Base-by-base conservation (phyloP, 352 stramenopile species). In the Pythium myriotylum region DNA sequence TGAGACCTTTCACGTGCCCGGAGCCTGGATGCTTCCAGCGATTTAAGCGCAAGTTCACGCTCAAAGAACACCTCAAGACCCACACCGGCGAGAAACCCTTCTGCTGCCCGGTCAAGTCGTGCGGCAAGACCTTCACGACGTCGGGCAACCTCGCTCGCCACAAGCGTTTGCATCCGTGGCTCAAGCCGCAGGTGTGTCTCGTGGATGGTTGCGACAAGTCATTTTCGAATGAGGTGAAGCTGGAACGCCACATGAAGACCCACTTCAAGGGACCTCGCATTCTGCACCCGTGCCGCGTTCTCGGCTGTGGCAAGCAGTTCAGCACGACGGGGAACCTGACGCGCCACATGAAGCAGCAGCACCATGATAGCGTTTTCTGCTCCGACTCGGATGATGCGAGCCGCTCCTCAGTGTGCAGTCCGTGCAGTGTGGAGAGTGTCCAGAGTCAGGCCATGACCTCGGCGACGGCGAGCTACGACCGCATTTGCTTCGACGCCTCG, bases 51-150 rank as follows among this genome's bases (percentile, higher is more conserved):
- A 86, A 85, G 46, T 89, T 86, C 57, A 89, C 81, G 32, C 65
- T 88, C 54, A 84, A 74, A 45, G 79, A 89, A 47, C 83, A 92
- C 59, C 74, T 88, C 49, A 90, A 90, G 72, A 92, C 81, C 41
- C 83, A 92, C 73, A 91, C 81, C 47, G 83, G 83, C 12, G 81
- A 91, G 66, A 79, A 89, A 58, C 83, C 83, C 10, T 76, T 87
- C 54, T 53, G 76, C 24, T 90, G 82, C 45, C 75, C 80, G n/a
- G 63, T 79, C n/a, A 43, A 46, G 12, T 70, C 59, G 35, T 92
- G 83, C 53, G 65, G 70, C 58, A 90, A 89, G 69, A 74, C 79
- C 7, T 92, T 91, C 41, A 91, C 68, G 57, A 88, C 81, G 24
- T 87, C 81, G 1, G 79, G 81, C 29, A 91, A 91, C 49, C 62